A percentile compares a stretch with the other conserved stretches of the same genome.
Evolutionary conservation across 805 yeast species (phyloP).

Genomic region (Spathaspora arborariae): DNA sequence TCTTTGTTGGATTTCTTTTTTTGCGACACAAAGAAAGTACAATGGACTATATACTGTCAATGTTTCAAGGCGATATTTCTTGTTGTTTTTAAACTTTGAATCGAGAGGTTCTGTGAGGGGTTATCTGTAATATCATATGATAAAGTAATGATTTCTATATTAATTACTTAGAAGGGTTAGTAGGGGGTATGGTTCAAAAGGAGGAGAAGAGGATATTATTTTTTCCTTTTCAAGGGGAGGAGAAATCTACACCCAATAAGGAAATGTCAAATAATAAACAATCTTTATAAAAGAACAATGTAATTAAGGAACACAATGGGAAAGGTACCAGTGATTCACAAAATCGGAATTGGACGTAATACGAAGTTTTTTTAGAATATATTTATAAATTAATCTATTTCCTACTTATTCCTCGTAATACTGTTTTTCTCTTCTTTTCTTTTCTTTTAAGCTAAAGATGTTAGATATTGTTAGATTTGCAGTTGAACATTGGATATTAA

Average conservation of each 20-base stretch:
- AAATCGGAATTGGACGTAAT: background rate
- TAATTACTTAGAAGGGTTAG: no score
- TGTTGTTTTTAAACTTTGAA: no score
- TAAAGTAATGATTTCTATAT: no score
- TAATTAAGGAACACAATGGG: background rate
- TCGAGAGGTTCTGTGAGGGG: no score
- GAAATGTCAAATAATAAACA: background rate
- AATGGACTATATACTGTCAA: no score
- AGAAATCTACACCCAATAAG: background rate
- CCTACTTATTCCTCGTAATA: background rate
- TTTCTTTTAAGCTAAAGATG: no score
- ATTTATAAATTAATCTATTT: background rate
- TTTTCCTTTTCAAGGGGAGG: background rate
- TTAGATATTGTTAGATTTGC: background rate
- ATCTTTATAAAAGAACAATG: background rate
- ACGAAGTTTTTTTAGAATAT: no score
- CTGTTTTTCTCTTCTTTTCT: no score
- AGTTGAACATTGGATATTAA: constrained; percentile 6
- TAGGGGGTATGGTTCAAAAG: background rate
- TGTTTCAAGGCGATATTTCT: no score
- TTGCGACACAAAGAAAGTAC: no score
- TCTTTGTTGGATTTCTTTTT: no score
- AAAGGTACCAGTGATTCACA: background rate
- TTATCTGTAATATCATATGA: no score
- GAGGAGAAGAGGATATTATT: background rate